Conservation (phyloP, 2,329 filamentous ascomycete genomes). For the Eurotiales sp. region DNA sequence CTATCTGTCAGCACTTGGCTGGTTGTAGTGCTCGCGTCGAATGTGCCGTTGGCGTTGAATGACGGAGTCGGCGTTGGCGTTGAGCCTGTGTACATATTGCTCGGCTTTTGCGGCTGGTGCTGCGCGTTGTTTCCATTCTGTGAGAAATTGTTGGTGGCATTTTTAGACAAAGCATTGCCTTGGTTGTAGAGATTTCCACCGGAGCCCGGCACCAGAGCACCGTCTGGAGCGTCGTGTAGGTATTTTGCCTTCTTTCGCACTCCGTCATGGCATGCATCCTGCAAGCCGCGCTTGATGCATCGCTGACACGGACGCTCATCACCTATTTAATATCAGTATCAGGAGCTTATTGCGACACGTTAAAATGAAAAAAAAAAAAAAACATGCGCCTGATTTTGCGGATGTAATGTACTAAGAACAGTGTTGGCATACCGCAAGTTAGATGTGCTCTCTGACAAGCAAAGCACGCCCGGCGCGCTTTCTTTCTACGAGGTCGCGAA, state of each 20-base stretch:
- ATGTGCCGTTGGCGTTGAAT: conserved; percentile 31
- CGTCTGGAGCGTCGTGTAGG: conserved; percentile 88
- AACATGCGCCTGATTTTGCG: conserved; percentile 9
- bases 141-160: conserved; percentile 24
- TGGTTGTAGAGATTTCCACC: conserved; percentile 61
- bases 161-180: conserved; percentile 39
- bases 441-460: conserved; percentile 96
- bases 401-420: no score
- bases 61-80: conserved; percentile 21
- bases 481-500: conserved; percentile 83
- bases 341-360: no score
- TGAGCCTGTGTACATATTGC: conserved; percentile 31
- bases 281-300: conserved; percentile 89
- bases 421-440: conserved; percentile 80
- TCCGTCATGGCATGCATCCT: conserved; percentile 89
- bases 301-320: conserved; percentile 92
- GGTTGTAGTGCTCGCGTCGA: conserved; percentile 37
- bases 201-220: conserved; percentile 82
- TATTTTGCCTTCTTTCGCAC: conserved; percentile 99
- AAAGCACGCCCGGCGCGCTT: conserved; percentile 91
- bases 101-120: conserved; percentile 39
- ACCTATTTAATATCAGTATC: conserved; percentile 52
- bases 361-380: conserved; percentile 16
- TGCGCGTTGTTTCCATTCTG: conserved; percentile 30
- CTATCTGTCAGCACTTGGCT: conserved; percentile 43